A percentile compares a stretch with the other conserved stretches of the same genome.
Evolutionary conservation across 352 stramenopile species (phyloP).

Genomic region (Globisporangium acanthophoron): DNA sequence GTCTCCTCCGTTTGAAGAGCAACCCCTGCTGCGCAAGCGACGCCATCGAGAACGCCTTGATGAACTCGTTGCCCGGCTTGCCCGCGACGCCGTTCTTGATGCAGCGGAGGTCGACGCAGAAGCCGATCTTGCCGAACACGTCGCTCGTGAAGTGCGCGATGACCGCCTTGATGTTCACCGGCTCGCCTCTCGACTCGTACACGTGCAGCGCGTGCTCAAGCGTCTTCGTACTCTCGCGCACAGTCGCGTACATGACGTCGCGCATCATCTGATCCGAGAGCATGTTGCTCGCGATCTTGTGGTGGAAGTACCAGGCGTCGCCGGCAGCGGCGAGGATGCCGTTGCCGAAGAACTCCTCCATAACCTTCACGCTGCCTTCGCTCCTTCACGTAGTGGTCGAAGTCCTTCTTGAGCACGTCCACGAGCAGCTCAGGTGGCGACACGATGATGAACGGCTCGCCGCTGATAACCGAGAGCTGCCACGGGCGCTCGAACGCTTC

Average conservation of each 20-base stretch:
- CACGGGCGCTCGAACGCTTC: slow-evolving; percentile 22
- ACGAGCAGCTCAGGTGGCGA: slow-evolving; percentile 31
- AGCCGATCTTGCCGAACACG: slow-evolving; percentile 16
- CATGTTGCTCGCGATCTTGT: slow-evolving; percentile 82
- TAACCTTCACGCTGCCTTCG: slow-evolving; percentile 17
- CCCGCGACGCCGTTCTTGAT: neutral
- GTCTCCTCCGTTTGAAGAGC: too few species aligned
- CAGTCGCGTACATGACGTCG: slow-evolving; percentile 34
- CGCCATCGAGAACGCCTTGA: slow-evolving; percentile 28
- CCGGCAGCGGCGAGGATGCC: slow-evolving; percentile 44
- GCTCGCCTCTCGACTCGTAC: neutral
- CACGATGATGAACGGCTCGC: slow-evolving; percentile 27
- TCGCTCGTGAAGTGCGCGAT: slow-evolving; percentile 14
- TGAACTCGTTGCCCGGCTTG: slow-evolving; percentile 22
- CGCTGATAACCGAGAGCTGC: slow-evolving; percentile 27
- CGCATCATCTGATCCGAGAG: slow-evolving; percentile 63
- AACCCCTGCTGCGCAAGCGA: slow-evolving; percentile 12
- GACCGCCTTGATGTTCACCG: neutral
- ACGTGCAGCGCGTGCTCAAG: neutral
- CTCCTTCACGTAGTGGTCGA: slow-evolving; percentile 60
- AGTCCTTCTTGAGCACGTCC: slow-evolving; percentile 46
- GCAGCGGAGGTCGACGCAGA: slow-evolving; percentile 20
- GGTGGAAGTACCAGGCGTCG: slow-evolving; percentile 49
- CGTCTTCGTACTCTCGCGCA: slow-evolving; percentile 17
- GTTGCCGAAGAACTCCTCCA: slow-evolving; percentile 53